phyloP scores from a whole-genome alignment of 2,329 filamentous ascomycete species.

The Knufia fluminis region DNA sequence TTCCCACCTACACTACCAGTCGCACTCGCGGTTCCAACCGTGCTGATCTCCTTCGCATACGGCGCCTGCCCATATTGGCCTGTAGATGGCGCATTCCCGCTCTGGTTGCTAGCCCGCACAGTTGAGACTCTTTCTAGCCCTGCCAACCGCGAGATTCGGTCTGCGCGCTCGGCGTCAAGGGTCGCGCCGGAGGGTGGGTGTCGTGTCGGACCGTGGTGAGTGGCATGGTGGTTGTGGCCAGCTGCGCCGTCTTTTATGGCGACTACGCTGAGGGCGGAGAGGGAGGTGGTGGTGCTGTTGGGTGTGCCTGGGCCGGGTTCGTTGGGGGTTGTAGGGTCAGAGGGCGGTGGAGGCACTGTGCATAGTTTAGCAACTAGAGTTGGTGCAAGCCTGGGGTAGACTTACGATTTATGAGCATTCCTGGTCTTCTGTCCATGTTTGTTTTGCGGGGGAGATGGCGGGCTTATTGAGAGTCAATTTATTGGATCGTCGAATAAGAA shows the following conservation, averaged over 20 bases:
- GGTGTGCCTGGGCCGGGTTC: conserved; percentile 86
- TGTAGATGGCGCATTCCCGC: too few relatives aligned
- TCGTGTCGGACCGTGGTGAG: conserved; percentile 43
- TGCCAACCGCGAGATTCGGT: conserved; percentile 87
- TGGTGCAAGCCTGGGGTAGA: not conserved
- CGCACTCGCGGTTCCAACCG: conserved; percentile 81
- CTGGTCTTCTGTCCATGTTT: not conserved
- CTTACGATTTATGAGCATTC: conserved; percentile 10
- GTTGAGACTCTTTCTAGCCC: conserved; percentile 83
- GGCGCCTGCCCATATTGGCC: not conserved
- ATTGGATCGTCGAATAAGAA: not conserved
- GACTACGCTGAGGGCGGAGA: conserved; percentile 83
- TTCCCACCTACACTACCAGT: conserved; percentile 67
- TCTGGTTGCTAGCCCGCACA: conserved; percentile 50
- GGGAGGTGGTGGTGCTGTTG: conserved; percentile 82
- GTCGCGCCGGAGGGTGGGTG: conserved; percentile 45
- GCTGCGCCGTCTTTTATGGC: conserved; percentile 95
- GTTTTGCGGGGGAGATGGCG: not conserved
- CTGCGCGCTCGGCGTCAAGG: conserved; percentile 82
- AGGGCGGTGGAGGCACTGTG: conserved; percentile 73
- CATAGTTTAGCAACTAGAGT: conserved; percentile 41
- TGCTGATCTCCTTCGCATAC: conserved; percentile 67
- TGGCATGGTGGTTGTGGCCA: conserved; percentile 58
- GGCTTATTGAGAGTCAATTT: not conserved
- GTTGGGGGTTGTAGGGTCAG: conserved; percentile 75